Percentiles rank a stretch among this genome's conserved stretches.
These are phyloP conservation scores for Sporothrix phasma DNA, from an alignment of 2,329 filamentous ascomycete species.

Conservation along the genomic window DNA sequence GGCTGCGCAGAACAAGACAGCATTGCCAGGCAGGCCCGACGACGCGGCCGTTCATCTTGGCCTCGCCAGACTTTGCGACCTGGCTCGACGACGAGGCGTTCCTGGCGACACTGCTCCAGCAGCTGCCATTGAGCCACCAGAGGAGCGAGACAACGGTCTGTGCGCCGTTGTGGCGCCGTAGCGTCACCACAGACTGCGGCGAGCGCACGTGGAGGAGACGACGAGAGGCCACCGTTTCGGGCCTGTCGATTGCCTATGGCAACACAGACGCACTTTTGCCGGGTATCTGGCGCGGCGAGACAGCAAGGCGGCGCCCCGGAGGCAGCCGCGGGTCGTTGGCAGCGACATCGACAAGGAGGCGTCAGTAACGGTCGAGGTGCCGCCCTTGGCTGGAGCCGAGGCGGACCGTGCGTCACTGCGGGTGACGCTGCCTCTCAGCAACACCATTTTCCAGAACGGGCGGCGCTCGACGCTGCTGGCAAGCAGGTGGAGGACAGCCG, in stretches of 20 bases:
- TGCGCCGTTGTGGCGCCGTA: conserved; percentile 46
- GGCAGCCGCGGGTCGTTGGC: conserved; percentile 6
- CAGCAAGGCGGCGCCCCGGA: background rate
- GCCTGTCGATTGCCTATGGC: conserved; percentile 45
- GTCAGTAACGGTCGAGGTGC: conserved; percentile 34
- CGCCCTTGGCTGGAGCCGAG: conserved; percentile 17
- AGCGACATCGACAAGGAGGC: conserved; percentile 30
- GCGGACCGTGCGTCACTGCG: conserved; percentile 26
- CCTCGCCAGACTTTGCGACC: conserved; percentile 38
- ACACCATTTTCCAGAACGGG: conserved; percentile 68
- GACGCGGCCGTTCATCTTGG: conserved; percentile 39
- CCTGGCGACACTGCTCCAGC: conserved; percentile 25
- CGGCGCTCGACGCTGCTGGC: conserved; percentile 47
- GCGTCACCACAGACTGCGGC: conserved; percentile 24
- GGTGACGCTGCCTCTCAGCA: conserved; percentile 57
- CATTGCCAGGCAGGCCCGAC: conserved; percentile 22
- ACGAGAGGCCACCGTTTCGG: conserved; percentile 24
- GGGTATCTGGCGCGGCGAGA: conserved; percentile 32
- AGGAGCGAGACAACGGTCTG: conserved; percentile 33
- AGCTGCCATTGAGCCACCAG: conserved; percentile 17
- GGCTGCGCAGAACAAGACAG: background rate
- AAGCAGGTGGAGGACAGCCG: conserved; percentile 29
- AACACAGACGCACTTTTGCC: conserved; percentile 33
- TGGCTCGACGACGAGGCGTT: conserved; percentile 37
- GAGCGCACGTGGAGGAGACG: background rate